A percentile compares a stretch with the other conserved stretches of the same genome.
These are phyloP conservation scores for Lactarius akahatsu DNA, from an alignment of 768 basidiomycete species.

Conservation along the genomic window DNA sequence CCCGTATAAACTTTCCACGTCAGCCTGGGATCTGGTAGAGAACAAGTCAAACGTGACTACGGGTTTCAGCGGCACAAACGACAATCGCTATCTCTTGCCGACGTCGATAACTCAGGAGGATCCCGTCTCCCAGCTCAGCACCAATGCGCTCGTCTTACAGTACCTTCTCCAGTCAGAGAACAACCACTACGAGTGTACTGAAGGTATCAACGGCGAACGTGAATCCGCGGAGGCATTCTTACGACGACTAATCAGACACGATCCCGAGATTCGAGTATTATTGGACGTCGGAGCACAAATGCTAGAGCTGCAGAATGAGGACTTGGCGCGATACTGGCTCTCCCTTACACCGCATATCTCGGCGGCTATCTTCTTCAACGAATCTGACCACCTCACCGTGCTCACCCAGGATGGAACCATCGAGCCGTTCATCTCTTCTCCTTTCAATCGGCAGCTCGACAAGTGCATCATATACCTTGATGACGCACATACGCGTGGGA, in stretches of 20 bases:
- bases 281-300: constrained; percentile 59
- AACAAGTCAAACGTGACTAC: constrained; percentile 39
- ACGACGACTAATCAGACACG: constrained; percentile 36
- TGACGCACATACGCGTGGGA: constrained; percentile 52
- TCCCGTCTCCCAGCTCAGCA: constrained; percentile 39
- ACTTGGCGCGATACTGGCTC: constrained; percentile 46
- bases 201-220: constrained; percentile 11
- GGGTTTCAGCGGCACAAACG: constrained; percentile 58
- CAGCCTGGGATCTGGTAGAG: constrained; percentile 53
- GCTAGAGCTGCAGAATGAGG: constrained; percentile 46
- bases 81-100: constrained; percentile 40
- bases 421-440: constrained; percentile 40
- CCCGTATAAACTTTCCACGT: constrained; percentile 45
- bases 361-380: constrained; percentile 45
- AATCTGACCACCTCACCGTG: constrained; percentile 37
- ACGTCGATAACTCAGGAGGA: constrained; percentile 39
- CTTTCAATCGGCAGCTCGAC: constrained; percentile 37
- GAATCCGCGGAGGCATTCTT: constrained; percentile 34
- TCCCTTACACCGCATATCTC: constrained; percentile 29
- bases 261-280: constrained; percentile 44
- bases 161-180: constrained; percentile 44
- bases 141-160: constrained; percentile 47
- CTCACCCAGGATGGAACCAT: constrained; percentile 39
- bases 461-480: constrained; percentile 50
- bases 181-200: constrained; percentile 33